Evolutionary conservation across 768 basidiomycete genomes (phyloP), one percentile per base, ranked within the genome.

Genomic region (Daedaleopsis sinensis): DNA sequence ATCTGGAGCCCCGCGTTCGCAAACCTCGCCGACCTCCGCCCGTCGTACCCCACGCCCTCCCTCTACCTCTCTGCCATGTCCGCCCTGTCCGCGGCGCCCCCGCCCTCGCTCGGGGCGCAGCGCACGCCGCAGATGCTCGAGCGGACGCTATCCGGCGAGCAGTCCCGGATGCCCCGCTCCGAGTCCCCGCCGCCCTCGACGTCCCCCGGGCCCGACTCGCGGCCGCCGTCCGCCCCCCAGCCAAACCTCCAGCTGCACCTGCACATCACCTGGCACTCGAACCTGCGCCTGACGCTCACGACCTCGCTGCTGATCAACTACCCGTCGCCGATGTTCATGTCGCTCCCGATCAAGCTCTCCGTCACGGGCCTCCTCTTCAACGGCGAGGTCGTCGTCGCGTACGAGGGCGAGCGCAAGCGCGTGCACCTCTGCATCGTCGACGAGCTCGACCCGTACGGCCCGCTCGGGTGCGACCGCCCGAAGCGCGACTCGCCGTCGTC

Each of bases 271-370:
- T 96, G 96, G 87, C 84, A 88, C 55, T 93, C 96, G 11, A 88
- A 97, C 73, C 80, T 98, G 10, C 89, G 91, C 16, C 80, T 99
- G 66, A 92, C 91, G 9, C 82, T 99, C 57, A 88, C 92, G 35
- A 98, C 97, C 0, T 96, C 94, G 10, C 82, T 98, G 27, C 84
- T 95, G 63, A 95, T 99, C 75, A 97, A 99, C 76, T 98, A 98
- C 73, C 97, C 97, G 6, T 94, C 94, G 0, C 89, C 90, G 0
- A 85, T 90, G 72, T 98, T 99, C 81, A 98, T 99, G 96, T 89
- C 93, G 15, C 83, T 99, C 24, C 97, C 97, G 8, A 92, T 99
- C 73, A 90, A 92, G 69, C 87, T 98, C 57, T 90, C 89, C n/a
- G 85, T 98, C 27, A 96, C 90, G 0, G 93, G 93, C 0, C 80